Conservation (phyloP, 192 early-diverging fungal species). For the Bifiguratus adelaidae region DNA sequence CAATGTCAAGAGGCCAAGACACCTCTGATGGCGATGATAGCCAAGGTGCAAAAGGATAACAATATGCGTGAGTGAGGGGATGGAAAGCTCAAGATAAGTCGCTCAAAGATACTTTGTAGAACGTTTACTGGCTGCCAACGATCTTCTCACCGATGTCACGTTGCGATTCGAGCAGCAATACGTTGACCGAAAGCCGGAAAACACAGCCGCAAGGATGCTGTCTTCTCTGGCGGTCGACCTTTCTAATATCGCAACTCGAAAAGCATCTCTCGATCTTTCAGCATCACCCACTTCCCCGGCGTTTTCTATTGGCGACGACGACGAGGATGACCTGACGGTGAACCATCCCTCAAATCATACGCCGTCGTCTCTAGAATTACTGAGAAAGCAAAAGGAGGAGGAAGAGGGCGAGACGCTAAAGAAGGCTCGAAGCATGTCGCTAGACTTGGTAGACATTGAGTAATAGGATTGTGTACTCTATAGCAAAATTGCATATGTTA, state of each 20-base stretch:
- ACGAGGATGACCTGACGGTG: conserved; percentile 12
- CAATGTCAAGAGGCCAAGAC: too few relatives aligned
- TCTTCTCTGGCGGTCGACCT: background rate
- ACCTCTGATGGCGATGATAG: background rate
- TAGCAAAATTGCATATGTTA: too few relatives aligned
- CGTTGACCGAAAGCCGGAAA: too few relatives aligned
- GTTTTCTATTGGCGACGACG: conserved; percentile 17
- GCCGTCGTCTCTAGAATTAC: conserved; percentile 4
- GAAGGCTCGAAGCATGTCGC: too few relatives aligned
- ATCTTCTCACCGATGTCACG: background rate
- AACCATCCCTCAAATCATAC: background rate
- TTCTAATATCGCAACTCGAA: too few relatives aligned
- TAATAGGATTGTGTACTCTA: too few relatives aligned
- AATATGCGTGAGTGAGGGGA: too few relatives aligned
- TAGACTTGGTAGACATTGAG: too few relatives aligned
- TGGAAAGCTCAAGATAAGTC: too few relatives aligned
- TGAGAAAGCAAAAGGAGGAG: conserved; percentile 12
- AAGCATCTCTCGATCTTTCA: too few relatives aligned
- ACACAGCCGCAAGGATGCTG: background rate
- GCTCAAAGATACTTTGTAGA: background rate
- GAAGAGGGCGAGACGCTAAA: conserved; percentile 17
- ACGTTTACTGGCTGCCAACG: background rate
- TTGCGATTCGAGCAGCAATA: background rate
- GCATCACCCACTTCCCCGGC: conserved; percentile 1
- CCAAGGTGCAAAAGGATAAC: background rate